phyloP scores from a whole-genome alignment of 352 stramenopile species.

The Globisporangium canariense region DNA sequence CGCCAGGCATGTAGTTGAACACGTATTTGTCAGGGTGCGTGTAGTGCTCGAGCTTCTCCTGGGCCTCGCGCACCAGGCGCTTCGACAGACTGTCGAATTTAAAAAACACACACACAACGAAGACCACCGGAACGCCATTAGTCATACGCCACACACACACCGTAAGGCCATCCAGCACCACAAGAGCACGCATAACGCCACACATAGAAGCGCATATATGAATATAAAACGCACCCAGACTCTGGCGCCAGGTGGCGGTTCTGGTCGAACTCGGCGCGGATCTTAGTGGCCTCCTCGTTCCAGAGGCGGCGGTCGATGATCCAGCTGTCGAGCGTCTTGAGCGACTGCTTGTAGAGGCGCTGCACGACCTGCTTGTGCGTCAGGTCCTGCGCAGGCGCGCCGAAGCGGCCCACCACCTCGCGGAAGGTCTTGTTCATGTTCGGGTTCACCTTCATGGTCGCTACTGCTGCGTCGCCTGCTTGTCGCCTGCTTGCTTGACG shows the following conservation, averaged over 20 bases:
- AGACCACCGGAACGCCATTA: constrained; percentile 32
- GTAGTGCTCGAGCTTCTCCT: constrained; percentile 92
- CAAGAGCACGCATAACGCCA: background rate
- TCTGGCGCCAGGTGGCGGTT: constrained; percentile 54
- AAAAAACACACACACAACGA: constrained; percentile 1
- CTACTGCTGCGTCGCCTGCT: background rate
- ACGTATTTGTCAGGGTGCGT: constrained; percentile 97
- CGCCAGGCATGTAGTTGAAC: constrained; percentile 97
- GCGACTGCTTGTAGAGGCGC: constrained; percentile 93
- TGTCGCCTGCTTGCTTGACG: background rate
- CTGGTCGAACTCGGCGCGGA: constrained; percentile 92
- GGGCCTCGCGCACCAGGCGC: constrained; percentile 86
- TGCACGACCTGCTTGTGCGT: constrained; percentile 88
- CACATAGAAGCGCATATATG: background rate
- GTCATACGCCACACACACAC: background rate
- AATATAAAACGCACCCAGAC: constrained; percentile 39
- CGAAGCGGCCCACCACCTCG: constrained; percentile 72
- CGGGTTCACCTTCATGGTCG: constrained; percentile 71
- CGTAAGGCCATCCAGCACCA: background rate
- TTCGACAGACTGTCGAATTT: constrained; percentile 48
- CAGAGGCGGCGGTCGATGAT: constrained; percentile 95
- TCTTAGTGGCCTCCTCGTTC: constrained; percentile 91
- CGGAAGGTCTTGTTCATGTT: constrained; percentile 87
- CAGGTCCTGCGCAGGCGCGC: constrained; percentile 55
- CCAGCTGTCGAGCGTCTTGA: constrained; percentile 94